These are phyloP conservation scores for Xylariaceae sp. DNA, from an alignment of 2,329 filamentous ascomycete genomes.

Conservation along the genomic window DNA sequence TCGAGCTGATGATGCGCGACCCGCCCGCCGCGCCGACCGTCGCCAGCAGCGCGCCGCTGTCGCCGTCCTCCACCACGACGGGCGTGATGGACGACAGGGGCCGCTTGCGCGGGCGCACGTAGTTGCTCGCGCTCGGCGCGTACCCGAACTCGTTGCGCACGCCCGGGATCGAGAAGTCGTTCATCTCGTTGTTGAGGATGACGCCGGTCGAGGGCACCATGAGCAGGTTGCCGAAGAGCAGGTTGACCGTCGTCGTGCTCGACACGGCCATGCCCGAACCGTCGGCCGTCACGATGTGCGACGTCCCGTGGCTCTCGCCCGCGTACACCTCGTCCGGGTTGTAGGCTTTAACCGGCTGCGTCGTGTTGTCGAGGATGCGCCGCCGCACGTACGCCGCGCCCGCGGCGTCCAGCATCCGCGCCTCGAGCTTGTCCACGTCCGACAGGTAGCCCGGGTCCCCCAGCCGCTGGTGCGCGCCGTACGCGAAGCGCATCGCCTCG, in stretches of 20 bases:
- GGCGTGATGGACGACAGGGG: constrained; percentile 79
- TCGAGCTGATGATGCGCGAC: constrained; percentile 74
- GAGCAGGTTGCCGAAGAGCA: constrained; percentile 72
- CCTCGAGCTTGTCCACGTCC: constrained; percentile 56
- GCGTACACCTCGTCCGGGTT: constrained; percentile 59
- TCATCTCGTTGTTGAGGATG: constrained; percentile 65
- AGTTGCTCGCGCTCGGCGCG: constrained; percentile 72
- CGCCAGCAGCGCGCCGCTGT: constrained; percentile 55
- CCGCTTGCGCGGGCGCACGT: constrained; percentile 70
- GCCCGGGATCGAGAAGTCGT: constrained; percentile 81
- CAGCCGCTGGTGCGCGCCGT: constrained; percentile 68
- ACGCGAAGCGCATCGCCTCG: constrained; percentile 86
- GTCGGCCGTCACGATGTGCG: constrained; percentile 67
- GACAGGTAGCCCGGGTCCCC: constrained; percentile 74
- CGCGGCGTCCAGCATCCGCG: constrained; percentile 54
- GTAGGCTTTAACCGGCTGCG: constrained; percentile 67
- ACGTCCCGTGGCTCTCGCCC: constrained; percentile 65
- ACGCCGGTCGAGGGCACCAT: constrained; percentile 78
- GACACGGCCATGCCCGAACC: constrained; percentile 66
- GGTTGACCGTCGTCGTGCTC: constrained; percentile 80
- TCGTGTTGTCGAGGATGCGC: constrained; percentile 65
- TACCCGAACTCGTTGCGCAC: constrained; percentile 77
- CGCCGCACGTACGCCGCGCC: constrained; percentile 52
- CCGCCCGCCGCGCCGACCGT: constrained; percentile 72
- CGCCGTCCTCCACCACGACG: constrained; percentile 55